A percentile compares a stretch with the other conserved stretches of the same genome.
phyloP scores from a whole-genome alignment of 306 rosid species.

The Senna siamea region DNA sequence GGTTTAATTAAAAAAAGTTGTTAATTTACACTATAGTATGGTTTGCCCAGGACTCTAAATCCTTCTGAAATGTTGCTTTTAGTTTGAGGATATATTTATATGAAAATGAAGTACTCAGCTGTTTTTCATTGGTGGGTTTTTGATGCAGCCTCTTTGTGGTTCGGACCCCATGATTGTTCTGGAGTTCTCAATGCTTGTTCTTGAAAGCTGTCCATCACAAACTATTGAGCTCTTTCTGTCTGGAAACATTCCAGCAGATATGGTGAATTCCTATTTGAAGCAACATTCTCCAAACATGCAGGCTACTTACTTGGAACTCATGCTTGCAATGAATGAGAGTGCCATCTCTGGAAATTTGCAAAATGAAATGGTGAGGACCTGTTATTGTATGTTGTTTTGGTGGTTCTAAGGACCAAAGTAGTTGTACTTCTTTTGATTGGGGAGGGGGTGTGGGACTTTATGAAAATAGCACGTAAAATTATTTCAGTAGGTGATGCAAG shows the following conservation, averaged over 20 bases:
- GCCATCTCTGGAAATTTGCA: slow-evolving; percentile 93
- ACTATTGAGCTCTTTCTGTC: slow-evolving; percentile 94
- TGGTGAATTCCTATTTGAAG: slow-evolving; percentile 97
- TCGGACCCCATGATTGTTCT: slow-evolving; percentile 94
- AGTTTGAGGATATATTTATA: not conserved
- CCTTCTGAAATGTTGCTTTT: not conserved
- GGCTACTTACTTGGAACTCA: slow-evolving; percentile 87
- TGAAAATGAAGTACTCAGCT: slow-evolving; percentile 16
- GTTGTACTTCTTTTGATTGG: slow-evolving; percentile 22
- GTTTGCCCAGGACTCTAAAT: slow-evolving; percentile 12
- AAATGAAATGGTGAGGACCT: slow-evolving; percentile 87
- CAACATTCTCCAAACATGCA: slow-evolving; percentile 97
- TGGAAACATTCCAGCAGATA: slow-evolving; percentile 93
- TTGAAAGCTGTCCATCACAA: slow-evolving; percentile 95
- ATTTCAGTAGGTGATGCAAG: slow-evolving; percentile 12
- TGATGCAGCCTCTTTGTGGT: slow-evolving; percentile 87
- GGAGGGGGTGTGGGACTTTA: slow-evolving; percentile 14
- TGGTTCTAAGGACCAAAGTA: slow-evolving; percentile 32
- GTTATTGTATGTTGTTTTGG: slow-evolving; percentile 34
- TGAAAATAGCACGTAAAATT: not conserved
- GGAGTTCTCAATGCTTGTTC: slow-evolving; percentile 94
- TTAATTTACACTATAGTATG: not conserved
- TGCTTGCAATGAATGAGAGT: slow-evolving; percentile 97
- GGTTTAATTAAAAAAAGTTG: slow-evolving; percentile 12
- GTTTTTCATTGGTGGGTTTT: slow-evolving; percentile 44